Base-by-base conservation (phyloP, 352 stramenopile species). In the Phytophthora crassamura region DNA sequence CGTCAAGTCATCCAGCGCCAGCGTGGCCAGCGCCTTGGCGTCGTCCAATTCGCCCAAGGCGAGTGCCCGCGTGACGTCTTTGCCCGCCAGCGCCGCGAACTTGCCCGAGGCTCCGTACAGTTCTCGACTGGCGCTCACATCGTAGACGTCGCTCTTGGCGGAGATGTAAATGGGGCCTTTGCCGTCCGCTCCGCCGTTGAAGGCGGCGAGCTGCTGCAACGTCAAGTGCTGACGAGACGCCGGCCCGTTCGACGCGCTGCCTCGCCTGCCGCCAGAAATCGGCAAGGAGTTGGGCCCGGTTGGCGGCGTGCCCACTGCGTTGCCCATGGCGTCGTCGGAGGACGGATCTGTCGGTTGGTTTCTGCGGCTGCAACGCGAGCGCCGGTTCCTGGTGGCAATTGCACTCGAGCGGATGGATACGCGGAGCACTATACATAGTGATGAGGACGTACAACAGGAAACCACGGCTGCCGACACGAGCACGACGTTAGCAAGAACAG, bases 101-200 rank as follows among this genome's bases (percentile, higher is more conserved):
- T 80, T 76, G 18, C 94, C 94, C n/a, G 77, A 83, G 7, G 88
- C 82, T 32, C 94, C 95, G 67, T 98, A 99, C 64, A 96, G 86
- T 42, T 97, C 80, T 22, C 78, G 60, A 57, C 87, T 91, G 16
- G 78, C 75, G 22, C 77, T 95, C 22, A 98, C 94, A 76, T 99
- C 94, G 80, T 98, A 99, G 2, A 99, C 90, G 14, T 93, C 93
- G 22, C 94, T 94, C 57, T 84, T 77, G 5, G 98, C 54, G 7
- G 91, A 91, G 5, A 99, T 78, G 75, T 98, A 98, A 12, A 98
- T 89, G 10, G 88, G 84, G 18, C 91, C 92, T 28, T 82, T 64
- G 68, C 86, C 58, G 9, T 68, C 80, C 3, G 28, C 46, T 22
- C 16, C 42, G 14, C 93, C 94, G 64, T 98, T 84, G 69, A 97